These are phyloP conservation scores for Pelargonium citronellum DNA, from an alignment of 441 rosid genomes.

Conservation along the genomic window DNA sequence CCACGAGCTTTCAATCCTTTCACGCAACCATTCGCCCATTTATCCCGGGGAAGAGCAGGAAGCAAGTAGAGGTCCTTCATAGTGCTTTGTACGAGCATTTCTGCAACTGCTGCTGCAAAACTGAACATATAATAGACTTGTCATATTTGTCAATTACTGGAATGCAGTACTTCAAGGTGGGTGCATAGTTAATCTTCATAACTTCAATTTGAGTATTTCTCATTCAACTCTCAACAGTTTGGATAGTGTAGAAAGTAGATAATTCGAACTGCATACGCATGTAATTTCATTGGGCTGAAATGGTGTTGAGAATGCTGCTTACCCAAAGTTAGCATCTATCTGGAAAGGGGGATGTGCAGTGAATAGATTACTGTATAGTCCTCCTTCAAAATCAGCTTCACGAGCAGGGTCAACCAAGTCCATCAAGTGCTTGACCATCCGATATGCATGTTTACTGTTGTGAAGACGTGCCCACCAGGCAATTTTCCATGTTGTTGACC, in stretches of 20 bases:
- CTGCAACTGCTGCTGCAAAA: conserved; percentile 12
- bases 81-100: conserved; percentile 23
- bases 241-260: background rate
- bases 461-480: conserved; percentile 25
- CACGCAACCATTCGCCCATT: conserved; percentile 18
- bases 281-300: background rate
- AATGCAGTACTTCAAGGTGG: too few species aligned
- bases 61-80: conserved; percentile 19
- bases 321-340: conserved; percentile 29
- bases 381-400: conserved; percentile 20
- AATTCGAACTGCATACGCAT: background rate
- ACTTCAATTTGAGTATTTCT: background rate
- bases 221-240: too few species aligned
- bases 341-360: conserved; percentile 28
- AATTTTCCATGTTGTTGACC: conserved; percentile 26
- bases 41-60: conserved; percentile 21
- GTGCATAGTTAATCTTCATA: background rate
- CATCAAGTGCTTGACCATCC: conserved; percentile 23
- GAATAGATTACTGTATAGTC: conserved; percentile 25
- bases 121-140: background rate
- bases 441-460: conserved; percentile 19
- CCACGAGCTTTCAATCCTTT: conserved; percentile 18
- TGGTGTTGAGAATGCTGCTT: background rate
- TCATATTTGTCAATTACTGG: background rate
- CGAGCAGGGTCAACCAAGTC: conserved; percentile 20